Base-by-base conservation (phyloP, 306 rosid genomes). In the Pueraria montana region DNA sequence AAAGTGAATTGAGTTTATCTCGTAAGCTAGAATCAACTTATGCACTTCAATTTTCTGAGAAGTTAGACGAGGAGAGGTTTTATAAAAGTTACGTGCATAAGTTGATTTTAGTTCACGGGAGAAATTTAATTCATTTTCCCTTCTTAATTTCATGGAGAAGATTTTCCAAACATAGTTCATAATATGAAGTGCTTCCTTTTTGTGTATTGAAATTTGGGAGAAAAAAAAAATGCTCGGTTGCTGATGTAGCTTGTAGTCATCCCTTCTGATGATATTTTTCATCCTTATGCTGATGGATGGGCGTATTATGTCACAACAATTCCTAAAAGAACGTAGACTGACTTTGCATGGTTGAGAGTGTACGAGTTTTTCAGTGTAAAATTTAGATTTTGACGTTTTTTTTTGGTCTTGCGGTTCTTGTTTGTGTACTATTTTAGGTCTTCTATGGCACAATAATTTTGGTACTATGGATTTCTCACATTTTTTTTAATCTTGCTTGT, bases 401-500 rank as follows among this genome's bases (percentile, higher is more conserved):
- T 38, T 49, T 49, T 76, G 12, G 67, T 59, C 30, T 58, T 66
- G 14, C 7, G 14, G 72, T 65, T 52, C 36, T 32, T 42, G 27
- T 76, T 4, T 23, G 38, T 48, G 40, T 14, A 49, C 7, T 38
- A 50, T 63, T 46, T 46, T 23, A 77, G 58, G 70, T 43, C 24
- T 13, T 69, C 59, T 73, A 43, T 11, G 18, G 13, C 52, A 30
- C 36, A 40, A 13, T 62, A 38, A n/a, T 55, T 76, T 3, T 5
- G 71, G 32, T 30, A 17, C 49, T 42, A 49, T 76, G 24, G 40
- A 43, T 14, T 46, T 78, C 42, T 80, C 46, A 27, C 42, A 14
- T 11, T 18, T 76, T 81, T 82, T 74, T 24, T 21, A 34, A 17
- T 79, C 72, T 55, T 53, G 30, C n/a, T 52, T 84, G 27, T 67